Percentiles rank a stretch among this genome's conserved stretches.
These are phyloP conservation scores for Penstemon davidsonii DNA, from an alignment of 257 asterid species.

Conservation along the genomic window DNA sequence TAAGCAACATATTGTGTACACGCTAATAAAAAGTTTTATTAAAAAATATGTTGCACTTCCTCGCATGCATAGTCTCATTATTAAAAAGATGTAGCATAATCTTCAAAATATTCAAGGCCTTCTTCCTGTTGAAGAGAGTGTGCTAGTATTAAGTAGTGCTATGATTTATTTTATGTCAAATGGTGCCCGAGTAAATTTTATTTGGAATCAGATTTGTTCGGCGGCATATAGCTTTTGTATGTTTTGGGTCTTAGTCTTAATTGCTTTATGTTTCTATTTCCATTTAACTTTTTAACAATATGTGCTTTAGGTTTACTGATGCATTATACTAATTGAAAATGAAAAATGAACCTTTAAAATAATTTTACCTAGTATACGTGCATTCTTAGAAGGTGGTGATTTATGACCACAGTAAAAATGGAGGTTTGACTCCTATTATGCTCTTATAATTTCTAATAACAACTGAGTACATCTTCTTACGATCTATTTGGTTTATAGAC, in stretches of 20 bases:
- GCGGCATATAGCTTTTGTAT: not conserved
- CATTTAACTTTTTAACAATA: not conserved
- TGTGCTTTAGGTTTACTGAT: not conserved
- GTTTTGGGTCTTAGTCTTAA: not conserved
- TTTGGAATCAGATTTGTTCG: not conserved
- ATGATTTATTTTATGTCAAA: too few relatives aligned
- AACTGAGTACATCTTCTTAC: constrained; percentile 6
- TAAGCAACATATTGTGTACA: too few relatives aligned
- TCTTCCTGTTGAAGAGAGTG: too few relatives aligned
- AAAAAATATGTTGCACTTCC: too few relatives aligned
- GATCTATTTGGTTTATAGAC: not conserved
- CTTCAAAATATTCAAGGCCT: too few relatives aligned
- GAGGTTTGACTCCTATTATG: not conserved
- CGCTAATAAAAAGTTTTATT: too few relatives aligned
- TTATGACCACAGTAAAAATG: not conserved
- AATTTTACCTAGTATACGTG: not conserved
- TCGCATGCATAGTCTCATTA: too few relatives aligned
- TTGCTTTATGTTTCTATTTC: not conserved
- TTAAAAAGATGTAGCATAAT: too few relatives aligned
- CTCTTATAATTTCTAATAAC: not conserved
- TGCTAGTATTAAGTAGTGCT: too few relatives aligned
- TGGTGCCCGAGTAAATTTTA: not conserved
- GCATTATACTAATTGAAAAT: not conserved
- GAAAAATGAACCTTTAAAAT: not conserved
- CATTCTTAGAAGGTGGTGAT: not conserved